Percentiles rank a stretch among this genome's conserved stretches.
Evolutionary conservation across 306 rosid species (phyloP).

Genomic region (Coriaria nepalensis): DNA sequence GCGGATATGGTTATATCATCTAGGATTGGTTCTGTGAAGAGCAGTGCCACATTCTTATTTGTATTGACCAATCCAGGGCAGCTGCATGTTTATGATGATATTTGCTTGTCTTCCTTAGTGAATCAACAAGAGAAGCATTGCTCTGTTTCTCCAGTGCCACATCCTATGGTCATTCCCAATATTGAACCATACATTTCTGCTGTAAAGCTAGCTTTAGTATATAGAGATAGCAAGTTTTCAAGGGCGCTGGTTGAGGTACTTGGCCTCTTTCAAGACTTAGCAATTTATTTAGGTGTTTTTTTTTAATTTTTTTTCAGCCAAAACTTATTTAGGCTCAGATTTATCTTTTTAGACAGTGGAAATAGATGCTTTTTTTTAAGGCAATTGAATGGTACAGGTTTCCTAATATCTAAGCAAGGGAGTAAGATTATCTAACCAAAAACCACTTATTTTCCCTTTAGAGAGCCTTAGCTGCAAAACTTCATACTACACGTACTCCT

Average conservation of each 20-base stretch:
- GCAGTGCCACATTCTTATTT: conserved; percentile 34
- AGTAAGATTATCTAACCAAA: neutral
- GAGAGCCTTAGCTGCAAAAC: conserved; percentile 39
- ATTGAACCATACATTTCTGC: conserved; percentile 53
- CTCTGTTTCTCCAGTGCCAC: conserved; percentile 29
- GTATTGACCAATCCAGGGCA: conserved; percentile 73
- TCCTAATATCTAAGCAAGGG: too few relatives aligned
- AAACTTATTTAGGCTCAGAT: too few relatives aligned
- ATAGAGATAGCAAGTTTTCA: conserved; percentile 29
- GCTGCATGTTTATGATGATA: conserved; percentile 41
- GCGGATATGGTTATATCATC: conserved; percentile 59
- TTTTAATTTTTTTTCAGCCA: too few relatives aligned
- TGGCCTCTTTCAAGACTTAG: conserved; percentile 2
- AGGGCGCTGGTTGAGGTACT: conserved; percentile 51
- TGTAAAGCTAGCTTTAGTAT: conserved; percentile 41
- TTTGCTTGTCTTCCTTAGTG: conserved; percentile 39
- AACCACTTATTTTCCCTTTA: conserved; percentile 14
- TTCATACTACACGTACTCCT: conserved; percentile 21
- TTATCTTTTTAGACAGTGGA: neutral
- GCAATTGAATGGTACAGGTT: too few relatives aligned
- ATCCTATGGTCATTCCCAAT: conserved; percentile 51
- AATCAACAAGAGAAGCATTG: conserved; percentile 32
- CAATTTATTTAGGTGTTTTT: too few relatives aligned
- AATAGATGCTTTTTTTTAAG: neutral
- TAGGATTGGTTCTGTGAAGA: conserved; percentile 26